Conservation (phyloP, 768 basidiomycete genomes). For the Naganishia randhawae region DNA sequence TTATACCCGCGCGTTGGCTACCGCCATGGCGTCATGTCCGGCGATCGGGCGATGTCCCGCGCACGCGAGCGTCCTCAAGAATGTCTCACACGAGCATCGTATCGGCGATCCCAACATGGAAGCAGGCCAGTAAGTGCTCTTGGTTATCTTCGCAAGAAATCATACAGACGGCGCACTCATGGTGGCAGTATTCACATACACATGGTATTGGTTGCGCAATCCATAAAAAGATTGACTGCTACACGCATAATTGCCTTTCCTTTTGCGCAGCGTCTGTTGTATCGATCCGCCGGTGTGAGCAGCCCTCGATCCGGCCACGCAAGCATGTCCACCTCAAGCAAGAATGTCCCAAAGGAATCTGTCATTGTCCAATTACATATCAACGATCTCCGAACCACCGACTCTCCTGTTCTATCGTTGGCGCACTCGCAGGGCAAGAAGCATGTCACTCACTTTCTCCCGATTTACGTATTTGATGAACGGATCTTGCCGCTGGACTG, state of each 20-base stretch:
- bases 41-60: slow-evolving; percentile 1
- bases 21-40: not conserved
- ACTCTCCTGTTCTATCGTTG: slow-evolving; percentile 40
- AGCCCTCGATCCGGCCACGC: not conserved
- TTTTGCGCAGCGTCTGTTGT: not conserved
- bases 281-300: not conserved
- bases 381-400: slow-evolving; percentile 43
- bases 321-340: slow-evolving; percentile 5
- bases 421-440: slow-evolving; percentile 38
- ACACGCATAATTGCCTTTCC: not conserved
- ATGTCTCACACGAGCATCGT: slow-evolving; percentile 14
- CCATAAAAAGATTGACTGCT: not conserved
- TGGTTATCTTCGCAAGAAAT: not conserved
- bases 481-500: slow-evolving; percentile 50
- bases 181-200: not conserved
- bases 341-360: not conserved
- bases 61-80: not conserved
- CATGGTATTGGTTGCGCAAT: not conserved
- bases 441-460: slow-evolving; percentile 51
- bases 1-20: slow-evolving; percentile 1
- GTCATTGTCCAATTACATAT: slow-evolving; percentile 46
- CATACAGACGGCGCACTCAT: not conserved
- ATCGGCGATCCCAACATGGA: slow-evolving; percentile 2
- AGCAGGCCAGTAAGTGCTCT: not conserved
- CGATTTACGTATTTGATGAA: slow-evolving; percentile 53